Base-by-base conservation (phyloP, 306 rosid genomes). In the Senna tora region DNA sequence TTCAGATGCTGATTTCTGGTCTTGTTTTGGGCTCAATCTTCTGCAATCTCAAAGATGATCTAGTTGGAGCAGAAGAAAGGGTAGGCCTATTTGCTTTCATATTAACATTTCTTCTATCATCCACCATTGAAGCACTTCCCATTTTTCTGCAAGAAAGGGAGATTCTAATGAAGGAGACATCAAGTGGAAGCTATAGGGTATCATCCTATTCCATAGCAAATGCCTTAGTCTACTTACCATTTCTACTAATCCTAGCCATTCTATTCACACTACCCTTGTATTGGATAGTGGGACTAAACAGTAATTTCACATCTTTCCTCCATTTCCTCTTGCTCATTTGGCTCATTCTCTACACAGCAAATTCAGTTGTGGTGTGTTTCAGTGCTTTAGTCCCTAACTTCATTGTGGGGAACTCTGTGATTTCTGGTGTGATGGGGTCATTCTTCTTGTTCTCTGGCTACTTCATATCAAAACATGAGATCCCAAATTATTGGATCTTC, bases 381-480 rank as follows among this genome's bases (percentile, higher is more conserved):
- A 91, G 95, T 53, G 95, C 97, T 28, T 53, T 88, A 28, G 95
- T 86, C 79, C 95, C 97, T 8, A 85, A 85, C 80, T 91, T 91
- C 84, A 91, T 91, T 10, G 87, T 91, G 16, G 97, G 97, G 20
- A 91, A 91, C 84, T 88, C 97, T 4, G 75, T 88, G 55, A 87
- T 91, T 4, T 74, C 88, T 1, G 97, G 97, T 7, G 92, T 83
- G 38, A 91, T 88, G 77, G 97, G 97, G 1, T 88, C 97, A 4
- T 91, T 86, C 82, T 89, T 91, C 66, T 80, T 91, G 63, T 88
- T 91, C 80, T 88, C 97, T 2, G 95, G 95, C 19, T 91, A 91
- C 84, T 88, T 91, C 87, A 91, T 91, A 50, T 79, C 97, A 30
- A 83, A 88, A 64, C 71, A 80, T 0, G 92, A 66, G 58, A 88